phyloP scores from a whole-genome alignment of 176 grass and related monocot species.

The Raddia guianensis region DNA sequence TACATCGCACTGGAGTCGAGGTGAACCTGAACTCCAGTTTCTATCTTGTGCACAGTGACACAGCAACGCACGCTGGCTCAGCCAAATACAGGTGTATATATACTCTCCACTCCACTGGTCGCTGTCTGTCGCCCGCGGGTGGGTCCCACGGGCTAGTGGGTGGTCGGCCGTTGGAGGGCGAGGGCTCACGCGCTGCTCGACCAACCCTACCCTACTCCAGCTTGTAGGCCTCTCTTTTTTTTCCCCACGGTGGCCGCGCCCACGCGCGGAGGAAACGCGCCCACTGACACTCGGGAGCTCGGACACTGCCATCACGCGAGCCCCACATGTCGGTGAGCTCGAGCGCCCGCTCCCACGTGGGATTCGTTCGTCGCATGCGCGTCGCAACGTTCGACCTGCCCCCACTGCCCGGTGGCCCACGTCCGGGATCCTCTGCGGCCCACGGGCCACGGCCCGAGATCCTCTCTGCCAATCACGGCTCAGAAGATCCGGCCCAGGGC shows the following conservation, averaged over 20 bases:
- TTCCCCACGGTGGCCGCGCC: not conserved
- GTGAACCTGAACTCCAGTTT: too few species aligned
- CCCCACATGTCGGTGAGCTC: not conserved
- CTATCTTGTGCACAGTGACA: not conserved
- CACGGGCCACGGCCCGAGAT: not conserved
- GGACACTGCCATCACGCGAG: not conserved
- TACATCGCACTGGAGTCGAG: too few species aligned
- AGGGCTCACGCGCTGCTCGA: too few species aligned
- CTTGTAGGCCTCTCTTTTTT: too few species aligned
- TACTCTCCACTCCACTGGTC: too few species aligned
- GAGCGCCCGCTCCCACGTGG: not conserved
- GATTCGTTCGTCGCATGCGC: not conserved
- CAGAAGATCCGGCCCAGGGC: not conserved
- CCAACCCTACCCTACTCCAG: too few species aligned
- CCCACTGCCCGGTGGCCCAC: not conserved
- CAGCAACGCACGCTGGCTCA: not conserved
- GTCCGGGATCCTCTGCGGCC: not conserved
- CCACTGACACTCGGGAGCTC: not conserved
- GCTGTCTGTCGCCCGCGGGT: not conserved
- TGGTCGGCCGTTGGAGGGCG: not conserved
- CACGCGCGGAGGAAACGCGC: not conserved
- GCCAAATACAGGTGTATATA: too few species aligned
- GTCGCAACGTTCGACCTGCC: not conserved
- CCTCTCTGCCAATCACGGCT: not conserved
- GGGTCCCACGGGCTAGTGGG: not conserved